phyloP scores from a whole-genome alignment of 192 early-diverging fungal species.

The Chytriomyces hyalinus region DNA sequence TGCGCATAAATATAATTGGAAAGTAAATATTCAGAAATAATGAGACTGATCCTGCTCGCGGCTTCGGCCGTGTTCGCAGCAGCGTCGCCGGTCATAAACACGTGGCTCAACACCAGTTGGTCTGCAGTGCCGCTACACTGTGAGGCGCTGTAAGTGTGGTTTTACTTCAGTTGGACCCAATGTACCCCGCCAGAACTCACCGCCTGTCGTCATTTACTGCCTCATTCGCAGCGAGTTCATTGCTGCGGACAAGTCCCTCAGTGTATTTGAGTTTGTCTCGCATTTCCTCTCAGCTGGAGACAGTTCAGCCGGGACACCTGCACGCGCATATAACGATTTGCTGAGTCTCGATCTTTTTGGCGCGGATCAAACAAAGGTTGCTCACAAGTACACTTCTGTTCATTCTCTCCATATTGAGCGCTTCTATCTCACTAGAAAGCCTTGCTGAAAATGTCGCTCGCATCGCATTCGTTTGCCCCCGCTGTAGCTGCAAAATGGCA shows the following conservation, averaged over 20 bases:
- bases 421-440: too few species aligned
- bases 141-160: conserved; percentile 72
- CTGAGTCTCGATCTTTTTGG: too few species aligned
- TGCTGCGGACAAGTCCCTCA: conserved; percentile 64
- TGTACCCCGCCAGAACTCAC: background rate
- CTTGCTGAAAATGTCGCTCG: too few species aligned
- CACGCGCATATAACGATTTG: too few species aligned
- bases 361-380: too few species aligned
- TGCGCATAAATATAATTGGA: too few species aligned
- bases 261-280: conserved; percentile 68
- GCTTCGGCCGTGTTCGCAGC: background rate
- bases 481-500: too few species aligned
- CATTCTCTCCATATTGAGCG: too few species aligned
- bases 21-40: too few species aligned
- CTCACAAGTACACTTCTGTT: too few species aligned
- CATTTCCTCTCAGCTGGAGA: conserved; percentile 52
- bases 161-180: background rate
- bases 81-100: background rate
- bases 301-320: conserved; percentile 25
- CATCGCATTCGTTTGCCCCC: too few species aligned
- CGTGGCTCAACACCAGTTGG: conserved; percentile 53
- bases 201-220: background rate
- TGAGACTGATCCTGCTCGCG: too few species aligned
- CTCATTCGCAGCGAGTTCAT: conserved; percentile 63
- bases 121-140: conserved; percentile 70